Evolutionary conservation across 2,329 filamentous ascomycete genomes (phyloP).

Genomic region (Nothopassalora personata): DNA sequence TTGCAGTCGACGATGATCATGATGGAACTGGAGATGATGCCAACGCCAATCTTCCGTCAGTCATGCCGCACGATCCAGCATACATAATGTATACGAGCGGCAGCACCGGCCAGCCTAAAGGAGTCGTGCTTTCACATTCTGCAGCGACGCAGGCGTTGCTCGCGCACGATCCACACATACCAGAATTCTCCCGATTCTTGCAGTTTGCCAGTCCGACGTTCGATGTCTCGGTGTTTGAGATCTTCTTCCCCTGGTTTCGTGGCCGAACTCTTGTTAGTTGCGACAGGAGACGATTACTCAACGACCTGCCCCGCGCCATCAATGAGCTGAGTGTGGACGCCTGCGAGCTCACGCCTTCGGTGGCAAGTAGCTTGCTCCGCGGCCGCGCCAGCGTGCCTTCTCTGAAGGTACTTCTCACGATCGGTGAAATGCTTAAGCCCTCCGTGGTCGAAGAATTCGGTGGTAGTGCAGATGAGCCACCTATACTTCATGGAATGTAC

Average conservation of each 20-base stretch:
- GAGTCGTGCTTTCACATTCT: slow-evolving; percentile 73
- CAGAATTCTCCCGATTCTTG: slow-evolving; percentile 70
- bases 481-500: slow-evolving; percentile 88
- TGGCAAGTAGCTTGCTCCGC: slow-evolving; percentile 70
- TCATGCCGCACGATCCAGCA: slow-evolving; percentile 47
- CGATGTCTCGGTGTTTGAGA: slow-evolving; percentile 91
- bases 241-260: slow-evolving; percentile 78
- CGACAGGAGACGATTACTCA: slow-evolving; percentile 63
- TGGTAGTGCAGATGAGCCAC: slow-evolving; percentile 45
- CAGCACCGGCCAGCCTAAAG: slow-evolving; percentile 84
- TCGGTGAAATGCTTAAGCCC: slow-evolving; percentile 85
- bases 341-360: slow-evolving; percentile 83
- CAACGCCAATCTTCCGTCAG: background rate
- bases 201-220: slow-evolving; percentile 92
- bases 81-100: slow-evolving; percentile 95
- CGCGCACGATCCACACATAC: slow-evolving; percentile 74
- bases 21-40: slow-evolving; percentile 12
- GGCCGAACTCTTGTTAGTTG: slow-evolving; percentile 69
- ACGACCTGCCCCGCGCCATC: slow-evolving; percentile 66
- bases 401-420: slow-evolving; percentile 70
- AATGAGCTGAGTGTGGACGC: slow-evolving; percentile 66
- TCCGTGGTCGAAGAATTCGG: slow-evolving; percentile 77
- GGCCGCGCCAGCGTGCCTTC: slow-evolving; percentile 61
- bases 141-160: slow-evolving; percentile 77
- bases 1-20: slow-evolving; percentile 41